Base-by-base conservation (phyloP, 768 basidiomycete species). In the Podaxis sp. region DNA sequence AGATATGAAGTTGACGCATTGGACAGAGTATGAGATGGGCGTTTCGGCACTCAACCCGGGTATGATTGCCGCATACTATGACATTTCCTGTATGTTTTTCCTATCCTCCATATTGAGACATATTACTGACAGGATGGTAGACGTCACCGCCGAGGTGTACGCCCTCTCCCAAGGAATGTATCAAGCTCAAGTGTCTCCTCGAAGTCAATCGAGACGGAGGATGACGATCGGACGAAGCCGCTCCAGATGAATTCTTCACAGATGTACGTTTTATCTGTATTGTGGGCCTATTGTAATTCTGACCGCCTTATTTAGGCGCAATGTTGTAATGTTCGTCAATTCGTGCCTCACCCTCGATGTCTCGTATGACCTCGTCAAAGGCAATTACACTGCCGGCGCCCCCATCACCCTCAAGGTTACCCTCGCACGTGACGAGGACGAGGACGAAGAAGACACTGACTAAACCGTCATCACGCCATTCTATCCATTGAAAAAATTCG, bases 281-380 rank as follows among this genome's bases (percentile, higher is more conserved):
- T 53, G n/a, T 63, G 39, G 33, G n/a, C 2, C 5, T 52, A 53
- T 39, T 15, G 15, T 44, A 1, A 17, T 44, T n/a, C 3, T 44
- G 9, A 44, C 7, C 13, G 36, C 40, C 55, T 36, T 40, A 66
- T 59, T 11, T 68, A 96, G 94, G 93, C 90, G 87, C 65, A 95
- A 93, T 68, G 95, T 99, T 26, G 97, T 97, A 2, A 88, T 84
- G 48, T 96, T 97, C 67, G 95, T 97, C 69, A 99, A 99, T 75
- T 90, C 95, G 1, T 99, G 97, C 71, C 96, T 96, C 0, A 96
- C 93, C n/a, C 81, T 99, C 42, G 97, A 99, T 64, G 93, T 99
- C 48, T 80, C 84, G 12, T 88, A 91, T 68, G 87, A 95, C 63
- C 82, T 99, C n/a, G 89, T 86, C 65, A 88, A 92, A 72, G 92